These are phyloP conservation scores for Aspergillus luchuensis DNA, from an alignment of 2,329 filamentous ascomycete genomes.

Conservation along the genomic window DNA sequence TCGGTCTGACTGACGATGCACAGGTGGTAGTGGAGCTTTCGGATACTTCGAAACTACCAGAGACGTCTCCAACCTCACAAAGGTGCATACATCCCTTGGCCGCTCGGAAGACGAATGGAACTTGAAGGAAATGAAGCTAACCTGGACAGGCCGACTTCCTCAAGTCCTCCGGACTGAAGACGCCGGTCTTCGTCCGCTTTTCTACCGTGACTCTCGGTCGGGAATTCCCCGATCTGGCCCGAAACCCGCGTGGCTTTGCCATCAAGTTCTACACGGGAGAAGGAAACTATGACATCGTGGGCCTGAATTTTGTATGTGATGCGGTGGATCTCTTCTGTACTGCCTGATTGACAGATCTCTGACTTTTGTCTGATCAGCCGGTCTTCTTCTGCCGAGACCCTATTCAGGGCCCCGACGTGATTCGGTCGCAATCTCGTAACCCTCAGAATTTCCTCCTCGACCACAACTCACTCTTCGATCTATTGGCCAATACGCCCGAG, in stretches of 20 bases:
- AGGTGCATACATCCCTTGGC: background rate
- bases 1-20: background rate
- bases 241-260: constrained; percentile 53
- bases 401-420: constrained; percentile 52
- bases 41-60: constrained; percentile 31
- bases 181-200: constrained; percentile 48
- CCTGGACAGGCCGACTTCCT: constrained; percentile 43
- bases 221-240: constrained; percentile 49
- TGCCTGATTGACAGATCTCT: too few relatives aligned
- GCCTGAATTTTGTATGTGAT: constrained; percentile 45
- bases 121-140: background rate
- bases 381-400: constrained; percentile 55
- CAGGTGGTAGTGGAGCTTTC: constrained; percentile 26
- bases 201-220: constrained; percentile 49
- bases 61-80: constrained; percentile 22
- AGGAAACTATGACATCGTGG: constrained; percentile 54
- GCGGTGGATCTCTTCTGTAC: too few relatives aligned
- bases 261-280: constrained; percentile 55
- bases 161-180: constrained; percentile 43
- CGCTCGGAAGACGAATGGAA: too few relatives aligned
- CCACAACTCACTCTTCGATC: constrained; percentile 52
- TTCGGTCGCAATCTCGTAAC: constrained; percentile 51
- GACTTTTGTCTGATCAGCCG: constrained; percentile 29
- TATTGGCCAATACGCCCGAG: constrained; percentile 53
- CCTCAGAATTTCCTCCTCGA: constrained; percentile 54